Percentiles rank a stretch among this genome's conserved stretches.
These are phyloP conservation scores for Penium margaritaceum DNA, from an alignment of 139 green algal species.

Conservation along the genomic window DNA sequence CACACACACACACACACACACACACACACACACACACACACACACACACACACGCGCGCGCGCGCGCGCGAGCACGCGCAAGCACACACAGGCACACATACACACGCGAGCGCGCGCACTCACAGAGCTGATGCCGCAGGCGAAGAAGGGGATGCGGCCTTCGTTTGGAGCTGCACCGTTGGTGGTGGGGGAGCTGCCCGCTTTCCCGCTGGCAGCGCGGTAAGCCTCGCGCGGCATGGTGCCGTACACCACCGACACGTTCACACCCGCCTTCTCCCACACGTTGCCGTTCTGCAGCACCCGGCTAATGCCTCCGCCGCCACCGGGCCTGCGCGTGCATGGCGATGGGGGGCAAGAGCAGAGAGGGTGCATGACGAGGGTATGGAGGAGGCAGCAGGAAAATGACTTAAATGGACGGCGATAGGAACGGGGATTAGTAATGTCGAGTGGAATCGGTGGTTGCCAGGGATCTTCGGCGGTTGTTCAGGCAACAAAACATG, in stretches of 20 bases:
- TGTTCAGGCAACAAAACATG: no score
- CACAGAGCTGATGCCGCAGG: constrained; percentile 79
- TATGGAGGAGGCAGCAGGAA: not conserved
- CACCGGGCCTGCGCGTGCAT: constrained; percentile 53
- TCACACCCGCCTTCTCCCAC: constrained; percentile 87
- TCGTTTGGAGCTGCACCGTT: no score
- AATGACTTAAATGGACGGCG: not conserved
- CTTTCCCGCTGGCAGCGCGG: constrained; percentile 68
- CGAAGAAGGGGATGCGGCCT: constrained; percentile 90
- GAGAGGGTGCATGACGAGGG: not conserved
- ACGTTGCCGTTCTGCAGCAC: constrained; percentile 66
- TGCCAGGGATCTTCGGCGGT: no score
- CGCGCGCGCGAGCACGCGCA: no score
- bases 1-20: no score
- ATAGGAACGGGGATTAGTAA: not conserved
- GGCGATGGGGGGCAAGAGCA: not conserved
- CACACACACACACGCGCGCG: no score
- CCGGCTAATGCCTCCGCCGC: constrained; percentile 88
- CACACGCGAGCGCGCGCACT: no score
- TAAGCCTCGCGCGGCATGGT: constrained; percentile 94
- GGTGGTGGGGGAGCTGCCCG: constrained; percentile 27
- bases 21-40: no score
- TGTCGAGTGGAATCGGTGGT: not conserved
- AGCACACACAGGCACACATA: no score
- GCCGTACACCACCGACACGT: constrained; percentile 91